These are phyloP conservation scores for Cutaneotrichosporon sp. DNA, from an alignment of 1,284 basidiomycete genomes.

Conservation along the genomic window DNA sequence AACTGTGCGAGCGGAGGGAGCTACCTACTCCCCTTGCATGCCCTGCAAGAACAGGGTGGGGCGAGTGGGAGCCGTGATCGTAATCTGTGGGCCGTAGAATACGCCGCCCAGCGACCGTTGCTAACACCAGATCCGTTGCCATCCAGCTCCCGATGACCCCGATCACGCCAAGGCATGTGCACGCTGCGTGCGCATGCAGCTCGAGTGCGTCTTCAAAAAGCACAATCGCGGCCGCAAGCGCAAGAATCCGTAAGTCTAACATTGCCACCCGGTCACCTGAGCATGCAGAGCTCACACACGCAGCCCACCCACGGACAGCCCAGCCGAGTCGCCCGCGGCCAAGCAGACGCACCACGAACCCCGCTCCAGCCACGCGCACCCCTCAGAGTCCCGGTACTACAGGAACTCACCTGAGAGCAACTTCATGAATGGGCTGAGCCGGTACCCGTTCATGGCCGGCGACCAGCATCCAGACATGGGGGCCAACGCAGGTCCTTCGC, in stretches of 20 bases:
- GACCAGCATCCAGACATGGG: constrained; percentile 8
- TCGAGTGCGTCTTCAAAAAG: constrained; percentile 39
- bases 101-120: not conserved
- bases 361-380: not conserved
- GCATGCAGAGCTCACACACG: not conserved
- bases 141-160: constrained; percentile 38
- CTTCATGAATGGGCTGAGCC: constrained; percentile 15
- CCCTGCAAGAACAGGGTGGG: too few relatives aligned
- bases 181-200: constrained; percentile 34
- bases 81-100: too few relatives aligned
- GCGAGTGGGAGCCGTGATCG: too few relatives aligned
- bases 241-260: constrained; percentile 32
- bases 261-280: not conserved
- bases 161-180: constrained; percentile 34
- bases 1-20: too few relatives aligned
- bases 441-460: constrained; percentile 25
- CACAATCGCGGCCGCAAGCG: constrained; percentile 39
- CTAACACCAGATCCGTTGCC: constrained; percentile 36
- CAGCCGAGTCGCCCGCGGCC: constrained; percentile 11
- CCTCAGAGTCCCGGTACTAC: constrained; percentile 18
- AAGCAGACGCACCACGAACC: constrained; percentile 18
- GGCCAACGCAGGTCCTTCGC: not conserved
- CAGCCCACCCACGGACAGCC: constrained; percentile 10
- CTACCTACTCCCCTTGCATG: too few relatives aligned
- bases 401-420: constrained; percentile 19